Base-by-base conservation (phyloP, 2,329 filamentous ascomycete species). In the Penicillium sp. region DNA sequence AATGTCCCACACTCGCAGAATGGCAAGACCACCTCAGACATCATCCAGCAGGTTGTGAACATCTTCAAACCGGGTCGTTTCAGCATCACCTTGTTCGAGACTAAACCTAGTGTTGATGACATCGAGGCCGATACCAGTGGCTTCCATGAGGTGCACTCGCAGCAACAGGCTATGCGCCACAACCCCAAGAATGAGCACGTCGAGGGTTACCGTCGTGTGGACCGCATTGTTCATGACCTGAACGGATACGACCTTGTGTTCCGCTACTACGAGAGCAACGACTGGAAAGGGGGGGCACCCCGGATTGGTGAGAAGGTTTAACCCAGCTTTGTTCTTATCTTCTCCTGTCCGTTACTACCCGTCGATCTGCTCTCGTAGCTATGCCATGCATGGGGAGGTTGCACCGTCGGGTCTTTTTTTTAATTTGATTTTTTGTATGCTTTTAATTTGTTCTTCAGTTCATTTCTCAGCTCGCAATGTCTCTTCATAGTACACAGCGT, bases 41-140 rank as follows among this genome's bases (percentile, higher is more conserved):
- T 97, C 57, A 89, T 99, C 59, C 87, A 96, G 74, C 91, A 97
- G 63, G 94, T 97, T 1, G 92, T 97, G 43, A 83, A 85, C 61
- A 99, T 99, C 70, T 99, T 99, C 85, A 91, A 92, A 72, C 94
- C 94, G 0, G 93, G 93, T n/a, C 89, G 93, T 51, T 99, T 99
- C 82, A 96, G 89, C 67, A 90, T 99, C 54, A 99, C 94, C 1
- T 81, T 97, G 15, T 99, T 99, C 67, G 93, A 99, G 77, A 89
- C 92, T 52, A 96, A 96, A 80, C 77, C 79, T 20, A 73, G 71
- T 41, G 69, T 75, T 15, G 77, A 80, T 44, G 77, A 62, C 27
- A 11, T 59, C 20, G 61, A 64, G 6, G 61, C 59, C 12, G 68
- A 72, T 22, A 49, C 58, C 29, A 71, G 71, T 31, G 67, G 64